Evolutionary conservation across 2,329 filamentous ascomycete species (phyloP).

Genomic region (Chaetomium sp.): DNA sequence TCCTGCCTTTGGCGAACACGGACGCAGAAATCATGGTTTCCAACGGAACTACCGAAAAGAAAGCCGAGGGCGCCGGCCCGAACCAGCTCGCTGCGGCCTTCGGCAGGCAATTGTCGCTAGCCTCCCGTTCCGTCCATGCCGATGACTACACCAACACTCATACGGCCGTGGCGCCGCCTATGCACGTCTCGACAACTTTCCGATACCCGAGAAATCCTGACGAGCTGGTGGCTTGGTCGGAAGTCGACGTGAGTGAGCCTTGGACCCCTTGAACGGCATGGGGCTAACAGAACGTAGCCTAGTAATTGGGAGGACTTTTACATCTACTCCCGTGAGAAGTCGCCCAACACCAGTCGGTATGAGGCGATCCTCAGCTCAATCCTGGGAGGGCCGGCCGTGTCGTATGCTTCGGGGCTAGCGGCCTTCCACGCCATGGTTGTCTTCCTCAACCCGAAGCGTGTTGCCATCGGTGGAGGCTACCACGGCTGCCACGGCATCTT

Average conservation of each 20-base stretch:
- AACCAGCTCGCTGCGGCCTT: slow-evolving; percentile 37
- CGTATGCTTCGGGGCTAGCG: slow-evolving; percentile 82
- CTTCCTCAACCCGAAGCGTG: slow-evolving; percentile 76
- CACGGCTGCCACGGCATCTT: slow-evolving; percentile 93
- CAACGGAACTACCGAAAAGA: slow-evolving; percentile 12
- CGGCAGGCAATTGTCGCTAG: slow-evolving; percentile 53
- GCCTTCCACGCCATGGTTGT: slow-evolving; percentile 87
- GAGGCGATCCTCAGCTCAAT: slow-evolving; percentile 79
- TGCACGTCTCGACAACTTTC: slow-evolving; percentile 92
- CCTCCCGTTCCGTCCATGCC: slow-evolving; percentile 77
- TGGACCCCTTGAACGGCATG: neutral
- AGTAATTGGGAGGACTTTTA: slow-evolving; percentile 61
- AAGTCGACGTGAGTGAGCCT: slow-evolving; percentile 56
- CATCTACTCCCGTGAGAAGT: slow-evolving; percentile 80
- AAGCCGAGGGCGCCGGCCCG: neutral
- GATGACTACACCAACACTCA: slow-evolving; percentile 75
- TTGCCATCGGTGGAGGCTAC: slow-evolving; percentile 84
- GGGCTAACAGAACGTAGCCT: slow-evolving; percentile 43
- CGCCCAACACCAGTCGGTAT: slow-evolving; percentile 80
- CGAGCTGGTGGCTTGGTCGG: slow-evolving; percentile 55
- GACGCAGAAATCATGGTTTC: slow-evolving; percentile 9
- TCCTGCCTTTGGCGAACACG: neutral
- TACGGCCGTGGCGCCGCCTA: slow-evolving; percentile 80
- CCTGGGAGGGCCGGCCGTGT: slow-evolving; percentile 68
- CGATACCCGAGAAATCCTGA: slow-evolving; percentile 75